Conservation (phyloP, 352 stramenopile species). For the Peronospora belbahrii region DNA sequence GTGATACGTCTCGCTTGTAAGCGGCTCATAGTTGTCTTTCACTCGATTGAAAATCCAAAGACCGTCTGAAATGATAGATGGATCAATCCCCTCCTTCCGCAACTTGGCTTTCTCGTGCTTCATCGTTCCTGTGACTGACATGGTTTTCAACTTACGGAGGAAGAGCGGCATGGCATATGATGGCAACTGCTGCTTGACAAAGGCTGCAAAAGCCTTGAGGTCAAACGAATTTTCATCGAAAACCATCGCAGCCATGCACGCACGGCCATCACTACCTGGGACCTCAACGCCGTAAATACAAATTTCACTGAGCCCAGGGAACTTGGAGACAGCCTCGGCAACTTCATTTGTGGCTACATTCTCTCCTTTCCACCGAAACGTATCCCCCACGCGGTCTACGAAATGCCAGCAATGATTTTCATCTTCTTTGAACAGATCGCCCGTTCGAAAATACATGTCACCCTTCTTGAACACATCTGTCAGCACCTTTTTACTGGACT, state of each 20-base stretch:
- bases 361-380: constrained; percentile 91
- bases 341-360: constrained; percentile 90
- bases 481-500: constrained; percentile 84
- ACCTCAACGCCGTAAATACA: constrained; percentile 73
- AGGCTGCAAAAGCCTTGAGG: constrained; percentile 41
- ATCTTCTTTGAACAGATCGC: constrained; percentile 86
- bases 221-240: constrained; percentile 57
- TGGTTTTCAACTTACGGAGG: constrained; percentile 58
- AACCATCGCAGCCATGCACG: constrained; percentile 81
- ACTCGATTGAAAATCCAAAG: constrained; percentile 54
- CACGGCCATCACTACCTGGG: constrained; percentile 66
- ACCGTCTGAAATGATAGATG: constrained; percentile 42
- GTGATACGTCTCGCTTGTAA: constrained; percentile 57
- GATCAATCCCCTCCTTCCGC: constrained; percentile 69
- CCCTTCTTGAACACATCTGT: constrained; percentile 69
- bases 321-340: constrained; percentile 63
- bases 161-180: constrained; percentile 84
- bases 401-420: constrained; percentile 78
- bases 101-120: constrained; percentile 90
- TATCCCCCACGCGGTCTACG: constrained; percentile 88
- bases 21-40: constrained; percentile 39
- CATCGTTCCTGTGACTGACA: constrained; percentile 86
- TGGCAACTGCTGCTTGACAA: constrained; percentile 39
- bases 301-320: constrained; percentile 67
- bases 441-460: constrained; percentile 87